Base-by-base conservation (phyloP, 2,329 filamentous ascomycete genomes). In the Nemania sp. region DNA sequence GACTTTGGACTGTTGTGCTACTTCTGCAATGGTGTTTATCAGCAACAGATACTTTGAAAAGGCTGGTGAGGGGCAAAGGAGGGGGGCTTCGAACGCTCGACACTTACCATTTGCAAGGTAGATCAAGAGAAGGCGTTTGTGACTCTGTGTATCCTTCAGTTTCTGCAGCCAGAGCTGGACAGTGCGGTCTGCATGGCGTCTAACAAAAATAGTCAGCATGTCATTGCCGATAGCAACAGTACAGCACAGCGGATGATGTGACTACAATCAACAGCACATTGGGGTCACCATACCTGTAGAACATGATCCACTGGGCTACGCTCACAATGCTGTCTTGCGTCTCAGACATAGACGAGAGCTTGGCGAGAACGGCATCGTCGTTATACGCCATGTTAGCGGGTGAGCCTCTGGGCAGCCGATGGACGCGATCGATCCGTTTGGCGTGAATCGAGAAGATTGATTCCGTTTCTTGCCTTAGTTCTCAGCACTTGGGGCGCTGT, bases 281-380 rank as follows among this genome's bases (percentile, higher is more conserved):
- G 54, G 37, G 43, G 56, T 54, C 52, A 44, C 61, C 71, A 59
- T 85, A 96, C 91, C 91, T 88, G 75, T 99, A 93, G 72, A 99
- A 99, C 88, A 99, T 95, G 58, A 99, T 94, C 95, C 95, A 99
- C 85, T 97, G 93, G 53, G 94, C 91, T 59, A 96, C 92, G 30
- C 90, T 93, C 57, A 96, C 84, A 68, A 99, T 97, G 74, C 91
- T 95, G 71, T 99, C 94, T 72, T 99, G 93, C 9, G 91, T 96
- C 75, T 99, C 95, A 73, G 96, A 97, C 59, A 99, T 83, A 36
- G 91, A 90, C 26, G 92, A 95, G 49, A 99, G 86, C 77, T 97
- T 97, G 49, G 93, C 91, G 71, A 92, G 85, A 51, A 99, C 91
- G 41, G 91, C 90, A 76, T 99, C 94, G 74, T 97, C 92, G 62